A percentile compares a stretch with the other conserved stretches of the same genome.
Conservation (phyloP, 306 rosid species). For the Sphenostylis stenocarpa region DNA sequence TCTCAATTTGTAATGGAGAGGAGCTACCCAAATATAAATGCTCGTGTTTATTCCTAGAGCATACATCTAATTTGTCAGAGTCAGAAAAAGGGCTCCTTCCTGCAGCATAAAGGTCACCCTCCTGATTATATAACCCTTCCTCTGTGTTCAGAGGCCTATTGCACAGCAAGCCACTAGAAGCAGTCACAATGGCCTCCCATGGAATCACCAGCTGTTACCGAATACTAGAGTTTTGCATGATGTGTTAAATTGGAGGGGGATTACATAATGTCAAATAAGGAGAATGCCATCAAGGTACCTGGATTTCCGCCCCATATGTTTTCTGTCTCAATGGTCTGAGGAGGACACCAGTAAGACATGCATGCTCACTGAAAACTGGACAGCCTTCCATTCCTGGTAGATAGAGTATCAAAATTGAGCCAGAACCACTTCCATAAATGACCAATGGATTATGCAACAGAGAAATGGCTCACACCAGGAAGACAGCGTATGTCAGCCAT, state of each 20-base stretch:
- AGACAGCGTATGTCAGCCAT: conserved; percentile 94
- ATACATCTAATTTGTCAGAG: conserved; percentile 31
- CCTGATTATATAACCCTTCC: conserved; percentile 41
- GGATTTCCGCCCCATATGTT: conserved; percentile 80
- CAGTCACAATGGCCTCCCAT: conserved; percentile 80
- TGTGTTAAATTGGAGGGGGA: conserved; percentile 50
- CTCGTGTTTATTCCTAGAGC: conserved; percentile 25
- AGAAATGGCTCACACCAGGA: conserved; percentile 72
- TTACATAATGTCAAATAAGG: conserved; percentile 27
- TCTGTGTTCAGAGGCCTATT: conserved; percentile 46
- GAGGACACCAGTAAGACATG: conserved; percentile 71
- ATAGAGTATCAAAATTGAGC: conserved; percentile 41
- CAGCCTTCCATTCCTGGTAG: conserved; percentile 90
- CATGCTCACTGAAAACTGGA: conserved; percentile 76
- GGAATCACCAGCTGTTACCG: conserved; percentile 96
- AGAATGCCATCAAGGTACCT: conserved; percentile 57
- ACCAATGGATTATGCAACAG: conserved; percentile 43
- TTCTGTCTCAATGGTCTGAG: conserved; percentile 84
- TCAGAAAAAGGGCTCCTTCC: conserved; percentile 35
- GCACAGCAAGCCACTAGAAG: conserved; percentile 66
- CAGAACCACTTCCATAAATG: conserved; percentile 40
- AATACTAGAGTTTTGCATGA: conserved; percentile 72
- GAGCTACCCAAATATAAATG: conserved; percentile 38
- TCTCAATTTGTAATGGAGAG: conserved; percentile 55
- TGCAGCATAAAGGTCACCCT: conserved; percentile 36